phyloP scores from a whole-genome alignment of 805 yeast genomes.

The Nakazawaea molendinolei region DNA sequence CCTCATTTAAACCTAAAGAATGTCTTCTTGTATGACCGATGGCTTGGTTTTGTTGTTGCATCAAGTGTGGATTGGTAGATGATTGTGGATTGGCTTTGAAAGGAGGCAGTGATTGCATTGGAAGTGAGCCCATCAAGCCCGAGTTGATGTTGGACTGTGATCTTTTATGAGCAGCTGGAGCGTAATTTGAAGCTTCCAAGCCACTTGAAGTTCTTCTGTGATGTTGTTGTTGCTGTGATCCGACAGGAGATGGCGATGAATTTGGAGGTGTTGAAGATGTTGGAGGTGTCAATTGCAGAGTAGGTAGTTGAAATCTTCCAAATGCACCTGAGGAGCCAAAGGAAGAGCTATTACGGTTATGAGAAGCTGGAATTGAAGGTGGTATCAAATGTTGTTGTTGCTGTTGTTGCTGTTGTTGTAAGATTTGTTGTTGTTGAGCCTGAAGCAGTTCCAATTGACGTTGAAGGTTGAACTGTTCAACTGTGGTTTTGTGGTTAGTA shows the following conservation, averaged over 20 bases:
- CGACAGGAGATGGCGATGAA: constrained; percentile 3
- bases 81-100: constrained; percentile 3
- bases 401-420: constrained; percentile 59
- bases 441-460: constrained; percentile 89
- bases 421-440: constrained; percentile 83
- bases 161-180: constrained; percentile 2
- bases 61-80: background rate
- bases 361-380: constrained; percentile 17
- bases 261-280: constrained; percentile 22
- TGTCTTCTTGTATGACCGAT: constrained; percentile 87
- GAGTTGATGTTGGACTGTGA: constrained; percentile 11
- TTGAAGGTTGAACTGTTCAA: constrained; percentile 84
- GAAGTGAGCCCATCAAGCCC: constrained; percentile 4
- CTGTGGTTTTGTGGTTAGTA: constrained; percentile 20
- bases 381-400: constrained; percentile 17
- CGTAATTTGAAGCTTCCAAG: constrained; percentile 1
- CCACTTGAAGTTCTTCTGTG: constrained; percentile 25
- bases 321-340: constrained; percentile 9
- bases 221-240: constrained; percentile 13
- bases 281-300: constrained; percentile 20
- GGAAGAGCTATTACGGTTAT: constrained; percentile 7
- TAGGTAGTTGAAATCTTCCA: constrained; percentile 18
- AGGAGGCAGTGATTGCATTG: constrained; percentile 8
- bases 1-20: constrained; percentile 86
- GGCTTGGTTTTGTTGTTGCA: constrained; percentile 18